Conservation (phyloP, 2,329 filamentous ascomycete genomes). For the Hyphodiscus sp. region DNA sequence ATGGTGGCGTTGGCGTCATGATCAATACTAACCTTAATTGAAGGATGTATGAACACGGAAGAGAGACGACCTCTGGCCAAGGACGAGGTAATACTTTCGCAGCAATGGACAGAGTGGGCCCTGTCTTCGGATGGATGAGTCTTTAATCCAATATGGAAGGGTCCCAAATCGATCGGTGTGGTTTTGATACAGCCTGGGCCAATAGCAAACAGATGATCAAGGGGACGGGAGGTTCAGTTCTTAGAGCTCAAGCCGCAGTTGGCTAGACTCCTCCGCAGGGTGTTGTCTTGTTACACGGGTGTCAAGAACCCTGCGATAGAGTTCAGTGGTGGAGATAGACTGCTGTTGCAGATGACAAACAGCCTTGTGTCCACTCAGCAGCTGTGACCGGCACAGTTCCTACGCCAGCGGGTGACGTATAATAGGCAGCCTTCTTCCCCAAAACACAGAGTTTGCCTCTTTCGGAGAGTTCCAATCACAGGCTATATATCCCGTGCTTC, state of each 20-base stretch:
- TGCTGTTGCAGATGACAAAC: conserved; percentile 20
- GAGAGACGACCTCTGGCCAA: conserved; percentile 6
- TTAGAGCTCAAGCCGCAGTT: conserved; percentile 10
- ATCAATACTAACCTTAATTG: conserved; percentile 16
- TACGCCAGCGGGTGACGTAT: conserved; percentile 18
- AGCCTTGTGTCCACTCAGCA: conserved; percentile 23
- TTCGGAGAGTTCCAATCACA: conserved; percentile 11
- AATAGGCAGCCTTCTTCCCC: conserved; percentile 15
- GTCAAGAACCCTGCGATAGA: conserved; percentile 7
- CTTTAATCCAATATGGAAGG: conserved; percentile 4
- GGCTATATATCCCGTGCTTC: background rate
- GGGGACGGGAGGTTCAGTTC: conserved; percentile 5
- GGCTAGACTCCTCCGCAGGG: conserved; percentile 14
- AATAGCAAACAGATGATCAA: conserved; percentile 9
- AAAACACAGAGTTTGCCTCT: conserved; percentile 10
- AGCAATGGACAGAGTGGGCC: conserved; percentile 15
- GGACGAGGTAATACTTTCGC: conserved; percentile 9
- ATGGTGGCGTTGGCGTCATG: conserved; percentile 74
- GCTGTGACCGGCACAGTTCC: conserved; percentile 1
- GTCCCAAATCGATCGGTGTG: conserved; percentile 3
- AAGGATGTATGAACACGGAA: conserved; percentile 8
- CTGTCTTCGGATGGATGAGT: conserved; percentile 6
- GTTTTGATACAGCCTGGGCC: conserved; percentile 13
- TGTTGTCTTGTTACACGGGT: conserved; percentile 10
- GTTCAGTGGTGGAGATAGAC: conserved; percentile 22